Base-by-base conservation (phyloP, 2,329 filamentous ascomycete genomes). In the Fusarium pininemorale region DNA sequence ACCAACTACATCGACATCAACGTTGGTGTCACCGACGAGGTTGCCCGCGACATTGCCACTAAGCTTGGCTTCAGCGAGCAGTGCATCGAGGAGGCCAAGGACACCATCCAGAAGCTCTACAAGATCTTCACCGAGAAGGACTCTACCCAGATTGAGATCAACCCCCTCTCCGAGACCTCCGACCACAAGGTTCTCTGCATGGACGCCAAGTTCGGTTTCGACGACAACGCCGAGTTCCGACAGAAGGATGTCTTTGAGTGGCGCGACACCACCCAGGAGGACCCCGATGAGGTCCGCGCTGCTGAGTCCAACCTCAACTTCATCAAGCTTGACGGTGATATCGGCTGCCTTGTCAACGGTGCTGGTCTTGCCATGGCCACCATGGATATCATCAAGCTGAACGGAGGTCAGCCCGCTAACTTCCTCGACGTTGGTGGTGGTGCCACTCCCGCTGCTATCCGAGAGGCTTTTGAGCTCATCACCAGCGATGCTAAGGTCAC, bases 381-480 rank as follows among this genome's bases (percentile, higher is more conserved):
- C 83, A 99, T 99, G 96, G 96, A 99, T 85, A 98, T 99, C 85
- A 99, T 99, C 90, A 98, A 99, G 91, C 91, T 99, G 74, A 99
- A 98, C 87, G 96, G 96, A 79, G 96, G 96, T 75, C 88, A 91
- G 82, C 96, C 96, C 73, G 96, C 96, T 79, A 99, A 99, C 91
- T 99, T 99, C 92, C 90, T 99, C 79, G 96, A 99, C 83, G 96
- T 99, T 78, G 96, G 96, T 82, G 96, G 96, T 84, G 96, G 96
- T 88, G 96, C 96, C 78, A 99, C 96, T 70, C 95, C 96, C 39
- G 93, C 95, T 77, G 96, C 96, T 80, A 99, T 99, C 87, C 94
- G 95, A 88, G 93, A 96, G 86, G 96, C 96, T 77, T 99, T 99
- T 82, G 95, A 98, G 85, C 93, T 99, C 81, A 99, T 99, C 88